Base-by-base conservation (phyloP, 2,329 filamentous ascomycete species). In the Bisporella sp. region DNA sequence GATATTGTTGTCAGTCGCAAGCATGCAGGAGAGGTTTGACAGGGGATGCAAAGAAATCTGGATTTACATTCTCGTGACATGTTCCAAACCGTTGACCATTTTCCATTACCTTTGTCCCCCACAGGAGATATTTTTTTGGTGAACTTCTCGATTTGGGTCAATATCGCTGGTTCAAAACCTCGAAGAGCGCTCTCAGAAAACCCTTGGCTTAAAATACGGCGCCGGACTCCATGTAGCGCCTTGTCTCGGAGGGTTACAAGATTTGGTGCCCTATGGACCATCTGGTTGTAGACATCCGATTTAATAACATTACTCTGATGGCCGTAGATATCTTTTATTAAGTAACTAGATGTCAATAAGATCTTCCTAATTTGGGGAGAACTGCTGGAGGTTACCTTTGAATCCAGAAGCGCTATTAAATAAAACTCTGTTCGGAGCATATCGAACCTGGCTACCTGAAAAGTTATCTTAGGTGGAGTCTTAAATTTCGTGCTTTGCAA, bases 341-440 rank as follows among this genome's bases (percentile, higher is more conserved):
- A n/a, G n/a, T n/a, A n/a, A n/a, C n/a, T n/a, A n/a, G n/a, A n/a
- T n/a, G n/a, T n/a, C n/a, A n/a, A n/a, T n/a, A n/a, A n/a, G n/a
- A n/a, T n/a, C n/a, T n/a, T n/a, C n/a, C n/a, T n/a, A n/a, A n/a
- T n/a, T n/a, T n/a, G n/a, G n/a, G n/a, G n/a, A n/a, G n/a, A n/a
- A n/a, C n/a, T n/a, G n/a, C n/a, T n/a, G n/a, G n/a, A n/a, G n/a
- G 7, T 37, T 37, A 37, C 33, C 33, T 64, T 81, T 80, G 51
- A 88, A 71, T 1, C 85, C 84, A 6, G 77, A 76, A 54, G 77
- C 78, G 49, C 81, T 84, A 73, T 93, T 92, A 71, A 95, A 80
- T 1, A 84, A 89, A 41, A 95, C 71, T 53, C 79, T 81, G 66
- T 89, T 89, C 42, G 89, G 89, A 0, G 86, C 87, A 57, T 85